These are phyloP conservation scores for Colletotrichum karsti DNA, from an alignment of 2,329 filamentous ascomycete species.

Conservation along the genomic window DNA sequence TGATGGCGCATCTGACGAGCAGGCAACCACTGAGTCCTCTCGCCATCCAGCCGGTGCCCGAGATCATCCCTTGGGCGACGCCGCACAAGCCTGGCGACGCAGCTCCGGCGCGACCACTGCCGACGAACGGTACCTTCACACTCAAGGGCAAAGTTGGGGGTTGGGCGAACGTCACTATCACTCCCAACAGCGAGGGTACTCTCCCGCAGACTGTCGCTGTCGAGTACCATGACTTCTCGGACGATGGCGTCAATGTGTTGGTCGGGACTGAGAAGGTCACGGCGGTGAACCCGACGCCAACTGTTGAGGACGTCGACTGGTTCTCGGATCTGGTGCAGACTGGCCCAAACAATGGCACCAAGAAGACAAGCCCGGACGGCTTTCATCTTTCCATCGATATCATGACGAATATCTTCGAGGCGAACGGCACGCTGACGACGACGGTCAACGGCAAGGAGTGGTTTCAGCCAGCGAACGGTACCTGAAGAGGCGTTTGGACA, in stretches of 20 bases:
- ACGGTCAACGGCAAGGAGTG: constrained; percentile 45
- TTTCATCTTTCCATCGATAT: constrained; percentile 49
- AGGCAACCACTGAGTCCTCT: constrained; percentile 37
- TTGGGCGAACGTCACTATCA: constrained; percentile 32
- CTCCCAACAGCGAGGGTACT: not conserved
- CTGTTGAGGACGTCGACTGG: constrained; percentile 43
- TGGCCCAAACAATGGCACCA: constrained; percentile 40
- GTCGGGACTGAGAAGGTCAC: constrained; percentile 45
- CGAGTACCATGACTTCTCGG: constrained; percentile 45
- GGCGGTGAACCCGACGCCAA: constrained; percentile 29
- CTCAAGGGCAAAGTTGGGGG: constrained; percentile 30
- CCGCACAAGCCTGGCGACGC: not conserved
- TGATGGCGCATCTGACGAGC: constrained; percentile 45
- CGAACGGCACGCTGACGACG: constrained; percentile 49
- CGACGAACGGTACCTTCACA: constrained; percentile 28
- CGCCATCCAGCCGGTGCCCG: constrained; percentile 7
- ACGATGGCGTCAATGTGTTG: constrained; percentile 42
- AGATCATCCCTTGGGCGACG: constrained; percentile 6
- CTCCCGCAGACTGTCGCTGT: constrained; percentile 39
- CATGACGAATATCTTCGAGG: constrained; percentile 47
- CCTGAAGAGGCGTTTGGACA: no score
- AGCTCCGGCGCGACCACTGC: not conserved
- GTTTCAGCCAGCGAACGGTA: constrained; percentile 46
- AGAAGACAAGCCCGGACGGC: constrained; percentile 46
- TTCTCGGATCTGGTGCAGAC: constrained; percentile 45